These are phyloP conservation scores for Podospora conica DNA, from an alignment of 495 filamentous ascomycete genomes.

Conservation along the genomic window DNA sequence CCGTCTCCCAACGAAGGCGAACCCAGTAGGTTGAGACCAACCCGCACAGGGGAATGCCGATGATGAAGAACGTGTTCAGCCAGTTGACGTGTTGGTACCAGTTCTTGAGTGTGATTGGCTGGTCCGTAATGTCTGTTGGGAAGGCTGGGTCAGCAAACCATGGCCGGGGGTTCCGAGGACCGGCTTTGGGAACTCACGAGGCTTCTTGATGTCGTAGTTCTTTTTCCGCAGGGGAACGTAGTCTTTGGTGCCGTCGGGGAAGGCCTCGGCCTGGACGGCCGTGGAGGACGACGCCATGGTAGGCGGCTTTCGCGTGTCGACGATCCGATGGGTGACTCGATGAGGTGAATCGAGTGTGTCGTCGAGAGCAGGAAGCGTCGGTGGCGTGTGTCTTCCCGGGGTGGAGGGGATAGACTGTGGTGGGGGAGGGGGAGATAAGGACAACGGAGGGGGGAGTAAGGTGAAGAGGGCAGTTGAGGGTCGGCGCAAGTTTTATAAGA, in stretches of 20 bases:
- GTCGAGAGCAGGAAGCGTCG: slow-evolving; percentile 6
- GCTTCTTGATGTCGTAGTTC: slow-evolving; percentile 46
- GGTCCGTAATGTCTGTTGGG: slow-evolving; percentile 44
- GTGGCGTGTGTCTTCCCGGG: slow-evolving; percentile 1
- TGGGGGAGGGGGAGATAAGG: background rate
- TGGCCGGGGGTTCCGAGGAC: background rate
- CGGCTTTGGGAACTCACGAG: slow-evolving; percentile 17
- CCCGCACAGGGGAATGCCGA: slow-evolving; percentile 75
- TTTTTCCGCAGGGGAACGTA: slow-evolving; percentile 38
- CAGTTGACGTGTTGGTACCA: slow-evolving; percentile 95
- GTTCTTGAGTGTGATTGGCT: slow-evolving; percentile 73
- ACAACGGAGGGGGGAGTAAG: slow-evolving; percentile 6
- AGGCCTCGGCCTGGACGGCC: slow-evolving; percentile 31
- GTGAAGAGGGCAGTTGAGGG: slow-evolving; percentile 10
- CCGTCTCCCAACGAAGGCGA: slow-evolving; percentile 68
- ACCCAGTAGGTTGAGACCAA: slow-evolving; percentile 75
- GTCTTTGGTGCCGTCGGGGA: slow-evolving; percentile 45
- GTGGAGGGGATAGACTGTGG: background rate
- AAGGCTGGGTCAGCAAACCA: slow-evolving; percentile 5
- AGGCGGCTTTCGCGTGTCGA: background rate
- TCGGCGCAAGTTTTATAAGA: slow-evolving; percentile 22
- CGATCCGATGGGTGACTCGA: slow-evolving; percentile 6
- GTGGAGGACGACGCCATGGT: slow-evolving; percentile 42
- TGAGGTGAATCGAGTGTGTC: slow-evolving; percentile 8
- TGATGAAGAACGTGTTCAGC: slow-evolving; percentile 82